Evolutionary conservation across 2,329 filamentous ascomycete species (phyloP).

Genomic region (Byssochlamys sp.): DNA sequence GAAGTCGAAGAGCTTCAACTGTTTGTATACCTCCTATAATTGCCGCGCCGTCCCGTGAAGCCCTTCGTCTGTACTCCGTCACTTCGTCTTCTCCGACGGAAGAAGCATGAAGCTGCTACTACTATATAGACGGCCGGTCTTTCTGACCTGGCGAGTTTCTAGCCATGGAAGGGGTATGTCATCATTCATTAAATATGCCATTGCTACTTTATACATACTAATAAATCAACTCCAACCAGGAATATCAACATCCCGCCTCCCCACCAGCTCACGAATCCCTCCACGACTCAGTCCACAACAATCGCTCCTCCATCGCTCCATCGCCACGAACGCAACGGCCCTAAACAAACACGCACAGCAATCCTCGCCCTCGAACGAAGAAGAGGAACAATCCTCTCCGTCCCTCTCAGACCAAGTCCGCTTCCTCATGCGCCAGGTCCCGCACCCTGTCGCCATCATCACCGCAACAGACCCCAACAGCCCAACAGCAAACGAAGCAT

Average conservation of each 20-base stretch:
- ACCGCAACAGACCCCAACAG: conserved; percentile 35
- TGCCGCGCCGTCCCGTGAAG: conserved; percentile 8
- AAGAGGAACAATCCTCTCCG: background rate
- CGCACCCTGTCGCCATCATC: conserved; percentile 49
- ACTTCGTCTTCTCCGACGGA: conserved; percentile 7
- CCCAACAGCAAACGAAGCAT: conserved; percentile 14
- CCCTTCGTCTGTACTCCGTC: conserved; percentile 4
- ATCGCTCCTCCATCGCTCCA: background rate
- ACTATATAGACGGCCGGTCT: conserved; percentile 10
- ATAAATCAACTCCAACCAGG: background rate
- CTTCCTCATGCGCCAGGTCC: conserved; percentile 45
- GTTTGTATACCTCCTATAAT: conserved; percentile 3
- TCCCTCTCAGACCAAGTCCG: conserved; percentile 30
- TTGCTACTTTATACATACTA: background rate
- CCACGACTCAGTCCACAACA: background rate
- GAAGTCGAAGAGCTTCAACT: conserved; percentile 7
- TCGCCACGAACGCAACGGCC: background rate
- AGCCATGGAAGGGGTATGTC: conserved; percentile 11
- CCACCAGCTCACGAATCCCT: background rate
- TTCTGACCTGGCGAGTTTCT: conserved; percentile 11
- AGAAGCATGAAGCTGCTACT: conserved; percentile 25
- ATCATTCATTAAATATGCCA: background rate
- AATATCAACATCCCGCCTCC: background rate
- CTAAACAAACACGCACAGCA: background rate
- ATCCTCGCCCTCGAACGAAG: background rate